Percentiles rank a stretch among this genome's conserved stretches.
phyloP scores from a whole-genome alignment of 306 rosid genomes.

The Casuarina equisetifolia region DNA sequence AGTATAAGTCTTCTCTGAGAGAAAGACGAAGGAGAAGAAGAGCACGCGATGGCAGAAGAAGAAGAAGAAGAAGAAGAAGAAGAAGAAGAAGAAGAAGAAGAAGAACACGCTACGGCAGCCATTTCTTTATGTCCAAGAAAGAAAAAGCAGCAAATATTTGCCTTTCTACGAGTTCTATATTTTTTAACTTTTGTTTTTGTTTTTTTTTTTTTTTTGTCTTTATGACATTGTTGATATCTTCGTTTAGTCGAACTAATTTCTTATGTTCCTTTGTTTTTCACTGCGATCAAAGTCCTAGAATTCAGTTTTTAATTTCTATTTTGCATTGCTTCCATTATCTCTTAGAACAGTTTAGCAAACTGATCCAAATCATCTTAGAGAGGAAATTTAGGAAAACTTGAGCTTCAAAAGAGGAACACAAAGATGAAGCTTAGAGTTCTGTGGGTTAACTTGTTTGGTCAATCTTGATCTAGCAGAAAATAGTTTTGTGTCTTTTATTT shows the following conservation, averaged over 20 bases:
- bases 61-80: no score
- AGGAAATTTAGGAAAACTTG: background rate
- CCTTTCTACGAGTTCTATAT: no score
- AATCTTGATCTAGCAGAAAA: background rate
- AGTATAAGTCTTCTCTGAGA: background rate
- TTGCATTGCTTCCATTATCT: background rate
- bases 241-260: no score
- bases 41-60: no score
- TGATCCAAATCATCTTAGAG: background rate
- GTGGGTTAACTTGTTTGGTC: background rate
- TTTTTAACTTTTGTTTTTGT: no score
- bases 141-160: background rate
- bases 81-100: no score
- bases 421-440: background rate
- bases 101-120: no score
- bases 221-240: no score
- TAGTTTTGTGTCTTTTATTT: background rate
- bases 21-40: background rate
- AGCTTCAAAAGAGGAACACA: background rate
- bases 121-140: background rate
- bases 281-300: background rate
- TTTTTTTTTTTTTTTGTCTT: no score
- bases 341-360: background rate
- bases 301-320: background rate
- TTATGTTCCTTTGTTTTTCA: no score